Evolutionary conservation across 148 eudicot genomes (phyloP).

Genomic region (Camellia sinensis): DNA sequence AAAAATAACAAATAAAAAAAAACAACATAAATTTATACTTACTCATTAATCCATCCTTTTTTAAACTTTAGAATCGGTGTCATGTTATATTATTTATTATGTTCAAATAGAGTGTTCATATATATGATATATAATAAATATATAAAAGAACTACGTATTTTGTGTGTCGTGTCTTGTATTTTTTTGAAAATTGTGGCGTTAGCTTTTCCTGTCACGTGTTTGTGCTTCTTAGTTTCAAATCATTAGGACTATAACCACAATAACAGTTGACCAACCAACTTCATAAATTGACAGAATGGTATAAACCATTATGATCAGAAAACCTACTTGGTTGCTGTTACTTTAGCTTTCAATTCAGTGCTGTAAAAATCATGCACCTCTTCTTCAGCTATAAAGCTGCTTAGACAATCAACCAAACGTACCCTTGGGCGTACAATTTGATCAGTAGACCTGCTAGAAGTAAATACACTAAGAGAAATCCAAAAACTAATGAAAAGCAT

Average conservation of each 20-base stretch:
- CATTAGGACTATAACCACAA: conserved; percentile 1
- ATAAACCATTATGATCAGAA: conserved; percentile 7
- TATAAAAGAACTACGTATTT: too few relatives aligned
- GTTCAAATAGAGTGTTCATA: too few relatives aligned
- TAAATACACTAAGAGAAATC: conserved; percentile 12
- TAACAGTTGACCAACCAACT: background rate
- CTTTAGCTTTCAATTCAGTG: conserved; percentile 71
- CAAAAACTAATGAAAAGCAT: conserved; percentile 11
- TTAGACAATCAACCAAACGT: conserved; percentile 71
- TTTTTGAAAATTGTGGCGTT: too few relatives aligned
- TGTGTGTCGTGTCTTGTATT: too few relatives aligned
- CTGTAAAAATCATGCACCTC: conserved; percentile 93
- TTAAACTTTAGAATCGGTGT: too few relatives aligned
- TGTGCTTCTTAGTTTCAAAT: background rate
- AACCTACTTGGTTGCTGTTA: conserved; percentile 87
- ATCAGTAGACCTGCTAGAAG: conserved; percentile 49
- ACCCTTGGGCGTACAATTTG: conserved; percentile 96
- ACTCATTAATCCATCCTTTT: too few relatives aligned
- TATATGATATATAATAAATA: too few relatives aligned
- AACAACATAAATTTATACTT: too few relatives aligned
- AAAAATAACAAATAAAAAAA: too few relatives aligned
- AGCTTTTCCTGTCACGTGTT: too few relatives aligned
- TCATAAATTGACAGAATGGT: background rate
- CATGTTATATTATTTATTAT: too few relatives aligned
- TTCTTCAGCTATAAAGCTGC: conserved; percentile 76